Evolutionary conservation across 2,329 filamentous ascomycete species (phyloP).

Genomic region (Epichloe gansuensis): DNA sequence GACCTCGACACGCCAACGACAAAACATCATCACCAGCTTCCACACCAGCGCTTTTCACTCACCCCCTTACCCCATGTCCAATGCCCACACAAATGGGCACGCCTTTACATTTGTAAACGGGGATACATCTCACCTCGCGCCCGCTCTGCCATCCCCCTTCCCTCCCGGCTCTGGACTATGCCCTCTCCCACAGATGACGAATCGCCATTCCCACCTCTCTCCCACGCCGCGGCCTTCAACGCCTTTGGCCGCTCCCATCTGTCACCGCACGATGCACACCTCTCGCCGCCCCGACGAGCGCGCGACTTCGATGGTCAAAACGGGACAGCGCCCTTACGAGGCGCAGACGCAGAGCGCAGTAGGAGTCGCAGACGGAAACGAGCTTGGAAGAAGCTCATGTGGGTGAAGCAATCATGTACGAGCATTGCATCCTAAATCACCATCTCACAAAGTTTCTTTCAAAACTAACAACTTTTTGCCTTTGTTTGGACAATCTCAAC

Average conservation of each 20-base stretch:
- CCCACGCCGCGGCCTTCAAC: conserved; percentile 18
- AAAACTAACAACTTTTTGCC: not conserved
- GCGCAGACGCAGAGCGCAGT: conserved; percentile 43
- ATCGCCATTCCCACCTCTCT: conserved; percentile 23
- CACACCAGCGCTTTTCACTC: too few relatives aligned
- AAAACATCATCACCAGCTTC: too few relatives aligned
- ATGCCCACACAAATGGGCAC: not conserved
- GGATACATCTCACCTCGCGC: not conserved
- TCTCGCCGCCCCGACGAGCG: conserved; percentile 47
- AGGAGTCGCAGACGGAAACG: conserved; percentile 57
- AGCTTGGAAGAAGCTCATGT: conserved; percentile 89
- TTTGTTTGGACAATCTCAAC: not conserved
- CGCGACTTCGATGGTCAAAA: conserved; percentile 17
- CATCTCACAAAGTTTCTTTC: too few relatives aligned
- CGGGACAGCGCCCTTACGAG: conserved; percentile 28
- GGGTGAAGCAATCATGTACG: conserved; percentile 92
- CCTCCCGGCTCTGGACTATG: conserved; percentile 12
- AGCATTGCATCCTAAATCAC: not conserved
- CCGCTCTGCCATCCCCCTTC: too few relatives aligned
- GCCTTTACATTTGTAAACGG: not conserved
- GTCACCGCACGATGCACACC: conserved; percentile 75
- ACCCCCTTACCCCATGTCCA: not conserved
- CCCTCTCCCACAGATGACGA: conserved; percentile 28
- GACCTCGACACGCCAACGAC: not conserved
- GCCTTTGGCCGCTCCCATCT: conserved; percentile 52